Base-by-base conservation (phyloP, 495 filamentous ascomycete genomes). In the Penicillium cosmopolitanum region DNA sequence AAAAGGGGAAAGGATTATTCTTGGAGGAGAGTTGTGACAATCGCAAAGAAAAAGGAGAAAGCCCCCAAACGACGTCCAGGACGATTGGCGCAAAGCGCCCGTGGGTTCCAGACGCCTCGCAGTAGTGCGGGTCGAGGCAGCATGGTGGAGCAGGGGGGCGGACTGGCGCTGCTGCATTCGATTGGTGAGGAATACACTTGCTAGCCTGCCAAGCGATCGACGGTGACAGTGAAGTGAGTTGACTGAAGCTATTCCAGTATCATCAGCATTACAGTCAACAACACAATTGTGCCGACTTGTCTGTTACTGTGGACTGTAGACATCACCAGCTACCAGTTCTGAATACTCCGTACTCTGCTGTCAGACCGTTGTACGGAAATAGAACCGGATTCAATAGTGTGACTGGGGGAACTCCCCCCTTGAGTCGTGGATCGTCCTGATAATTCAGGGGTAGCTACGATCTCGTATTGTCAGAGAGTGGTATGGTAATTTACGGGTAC, bases 41-140 rank as follows among this genome's bases (percentile, higher is more conserved):
- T 53, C 43, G 48, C 43, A 51, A 56, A 59, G 44, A 53, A 63
- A 59, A 59, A 46, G 56, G 56, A 55, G 56, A 54, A 34, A 44
- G 40, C 40, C 10, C 28, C 42, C 21, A 19, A 31, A 50, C 36
- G 55, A 48, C 46, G 46, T 48, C 21, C 46, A 48, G 62, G 56
- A 59, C 62, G 59, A 65, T 67, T 67, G 63, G 65, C 65, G 65
- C 62, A 62, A 42, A 59, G 42, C 65, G 58, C 65, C 65, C 62
- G 58, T 64, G 62, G 42, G 64, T 57, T 62, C 62, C 59, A 56
- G 58, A 47, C 60, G 38, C 35, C 61, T 59, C 50, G 42, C 60
- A 53, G 23, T 61, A 64, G 62, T 47, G 51, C 61, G 36, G 54
- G 60, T 57, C 60, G 50, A 43, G 35, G 19, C 13, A 54, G 51